Evolutionary conservation across 176 grass and related monocot species (phyloP).

Genomic region (Cenchrus americanus): DNA sequence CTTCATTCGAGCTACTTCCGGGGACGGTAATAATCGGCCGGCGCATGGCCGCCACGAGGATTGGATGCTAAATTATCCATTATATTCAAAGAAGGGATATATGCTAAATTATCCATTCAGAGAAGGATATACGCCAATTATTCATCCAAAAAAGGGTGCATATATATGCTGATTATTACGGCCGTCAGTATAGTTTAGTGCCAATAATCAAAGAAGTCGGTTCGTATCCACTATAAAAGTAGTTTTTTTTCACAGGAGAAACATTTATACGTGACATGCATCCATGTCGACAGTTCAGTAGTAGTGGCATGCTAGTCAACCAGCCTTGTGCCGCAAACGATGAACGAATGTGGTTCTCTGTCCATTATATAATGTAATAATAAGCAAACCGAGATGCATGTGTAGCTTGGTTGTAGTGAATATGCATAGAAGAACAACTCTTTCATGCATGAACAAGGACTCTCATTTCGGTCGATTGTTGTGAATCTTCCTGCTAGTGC

Average conservation of each 20-base stretch:
- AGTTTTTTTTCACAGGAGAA: neutral
- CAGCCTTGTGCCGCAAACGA: neutral
- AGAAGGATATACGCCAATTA: neutral
- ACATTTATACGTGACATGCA: neutral
- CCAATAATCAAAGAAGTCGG: neutral
- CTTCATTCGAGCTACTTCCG: neutral
- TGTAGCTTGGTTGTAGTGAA: too few relatives aligned
- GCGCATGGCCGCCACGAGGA: neutral
- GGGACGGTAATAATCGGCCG: neutral
- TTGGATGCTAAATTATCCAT: neutral
- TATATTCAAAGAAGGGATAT: neutral
- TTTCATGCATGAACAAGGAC: too few relatives aligned
- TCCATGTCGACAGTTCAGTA: neutral
- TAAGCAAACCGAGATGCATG: too few relatives aligned
- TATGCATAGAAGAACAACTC: too few relatives aligned
- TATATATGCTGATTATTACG: conserved; percentile 2
- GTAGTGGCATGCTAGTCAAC: neutral
- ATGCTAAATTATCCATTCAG: neutral
- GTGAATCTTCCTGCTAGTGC: too few relatives aligned
- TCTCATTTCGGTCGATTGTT: too few relatives aligned
- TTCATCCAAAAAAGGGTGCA: neutral
- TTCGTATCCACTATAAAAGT: neutral
- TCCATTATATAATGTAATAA: too few relatives aligned
- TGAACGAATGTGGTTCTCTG: neutral
- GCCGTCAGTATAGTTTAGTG: neutral